A percentile compares a stretch with the other conserved stretches of the same genome.
These are phyloP conservation scores for Kalmanozyma brasiliensis DNA, from an alignment of 1,284 basidiomycete genomes.

Conservation along the genomic window DNA sequence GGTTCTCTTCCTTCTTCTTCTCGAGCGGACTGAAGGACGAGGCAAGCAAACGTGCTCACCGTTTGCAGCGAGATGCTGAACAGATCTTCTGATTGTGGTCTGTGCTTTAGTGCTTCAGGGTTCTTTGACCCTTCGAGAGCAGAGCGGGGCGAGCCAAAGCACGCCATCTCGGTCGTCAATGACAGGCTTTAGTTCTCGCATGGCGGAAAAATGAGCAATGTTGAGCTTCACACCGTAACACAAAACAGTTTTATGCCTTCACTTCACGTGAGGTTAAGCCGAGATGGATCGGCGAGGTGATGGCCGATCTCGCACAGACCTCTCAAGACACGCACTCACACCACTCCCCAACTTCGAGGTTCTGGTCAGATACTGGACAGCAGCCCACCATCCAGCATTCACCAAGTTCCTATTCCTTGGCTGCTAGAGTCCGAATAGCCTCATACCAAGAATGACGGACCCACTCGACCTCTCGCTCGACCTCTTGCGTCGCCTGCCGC, in stretches of 20 bases:
- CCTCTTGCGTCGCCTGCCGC: slow-evolving; percentile 92
- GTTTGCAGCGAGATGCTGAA: neutral
- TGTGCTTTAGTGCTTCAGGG: slow-evolving; percentile 33
- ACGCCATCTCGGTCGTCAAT: slow-evolving; percentile 27
- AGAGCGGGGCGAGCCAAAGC: slow-evolving; percentile 17
- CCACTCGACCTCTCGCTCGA: slow-evolving; percentile 74
- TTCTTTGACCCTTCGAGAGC: slow-evolving; percentile 4
- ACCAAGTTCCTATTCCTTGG: neutral
- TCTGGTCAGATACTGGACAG: neutral
- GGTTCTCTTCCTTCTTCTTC: too few relatives aligned
- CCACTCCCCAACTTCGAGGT: too few relatives aligned
- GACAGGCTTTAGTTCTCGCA: slow-evolving; percentile 45
- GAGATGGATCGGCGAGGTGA: neutral
- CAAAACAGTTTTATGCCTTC: too few relatives aligned
- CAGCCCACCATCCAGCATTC: neutral
- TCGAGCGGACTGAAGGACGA: slow-evolving; percentile 3
- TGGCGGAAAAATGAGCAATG: too few relatives aligned
- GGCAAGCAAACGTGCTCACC: slow-evolving; percentile 1
- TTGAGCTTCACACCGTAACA: too few relatives aligned
- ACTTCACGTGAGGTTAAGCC: neutral
- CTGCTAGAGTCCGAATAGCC: neutral
- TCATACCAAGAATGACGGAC: slow-evolving; percentile 41
- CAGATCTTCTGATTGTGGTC: slow-evolving; percentile 41
- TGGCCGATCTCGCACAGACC: slow-evolving; percentile 17
- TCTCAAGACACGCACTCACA: slow-evolving; percentile 1